Conservation (phyloP, 441 rosid genomes). For the Croton setiger region DNA sequence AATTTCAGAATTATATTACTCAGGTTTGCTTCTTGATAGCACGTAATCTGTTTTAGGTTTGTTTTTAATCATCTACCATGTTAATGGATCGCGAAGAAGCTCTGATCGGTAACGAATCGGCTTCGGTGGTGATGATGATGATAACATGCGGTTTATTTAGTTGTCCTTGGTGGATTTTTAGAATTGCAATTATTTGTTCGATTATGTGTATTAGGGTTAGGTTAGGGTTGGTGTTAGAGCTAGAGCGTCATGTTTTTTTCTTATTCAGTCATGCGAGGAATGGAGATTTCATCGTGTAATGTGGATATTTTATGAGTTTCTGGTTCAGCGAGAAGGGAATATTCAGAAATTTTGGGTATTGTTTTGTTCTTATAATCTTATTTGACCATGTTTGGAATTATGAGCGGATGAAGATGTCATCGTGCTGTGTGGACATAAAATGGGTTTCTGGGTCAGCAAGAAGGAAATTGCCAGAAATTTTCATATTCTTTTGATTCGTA, state of each 20-base stretch:
- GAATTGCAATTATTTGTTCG: no score
- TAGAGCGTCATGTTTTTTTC: neutral
- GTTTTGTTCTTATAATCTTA: no score
- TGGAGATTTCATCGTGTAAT: neutral
- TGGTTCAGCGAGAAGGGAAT: no score
- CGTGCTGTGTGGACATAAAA: no score
- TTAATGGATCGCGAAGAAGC: slow-evolving; percentile 3
- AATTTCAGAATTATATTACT: neutral
- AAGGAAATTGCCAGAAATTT: no score
- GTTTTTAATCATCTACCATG: neutral
- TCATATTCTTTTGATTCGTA: neutral
- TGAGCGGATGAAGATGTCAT: no score
- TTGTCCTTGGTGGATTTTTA: slow-evolving; percentile 9
- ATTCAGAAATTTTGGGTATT: no score
- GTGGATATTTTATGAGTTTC: neutral
- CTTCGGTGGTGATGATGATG: neutral
- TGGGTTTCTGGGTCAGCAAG: neutral
- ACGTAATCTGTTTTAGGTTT: slow-evolving; percentile 2
- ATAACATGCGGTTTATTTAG: neutral
- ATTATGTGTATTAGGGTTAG: neutral
- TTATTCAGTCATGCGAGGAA: neutral
- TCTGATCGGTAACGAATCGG: neutral
- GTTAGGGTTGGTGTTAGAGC: neutral
- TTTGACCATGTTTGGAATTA: no score
- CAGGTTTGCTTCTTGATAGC: slow-evolving; percentile 14